Evolutionary conservation across 2,329 filamentous ascomycete species (phyloP), one percentile per base, ranked within the genome.

Genomic region (Trichophyton simii): DNA sequence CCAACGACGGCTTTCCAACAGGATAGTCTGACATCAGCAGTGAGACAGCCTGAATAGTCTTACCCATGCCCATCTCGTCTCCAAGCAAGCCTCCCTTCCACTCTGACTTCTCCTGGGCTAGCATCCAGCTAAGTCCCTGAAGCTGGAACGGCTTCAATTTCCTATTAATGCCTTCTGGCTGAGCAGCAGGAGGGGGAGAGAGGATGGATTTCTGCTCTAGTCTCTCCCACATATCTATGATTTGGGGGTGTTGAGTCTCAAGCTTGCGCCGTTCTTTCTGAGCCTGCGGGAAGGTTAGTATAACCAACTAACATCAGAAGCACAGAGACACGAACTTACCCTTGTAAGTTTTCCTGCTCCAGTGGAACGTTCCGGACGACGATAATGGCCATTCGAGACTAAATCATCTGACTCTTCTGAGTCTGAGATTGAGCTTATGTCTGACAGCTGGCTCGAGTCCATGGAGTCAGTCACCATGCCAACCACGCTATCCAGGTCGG

Each of bases 61-160:
- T 99, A 58, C 94, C 94, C 76, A 99, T 88, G 5, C 94, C 94
- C 94, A 99, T 99, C 75, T 99, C 94, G 68, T 99, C 94, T 63
- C 94, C 94, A 1, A 99, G 82, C 1, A 99, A 79, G 13, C 94
- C 94, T 18, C 94, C 94, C 69, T 86, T 89, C 82, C 91, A 97
- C 44, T 87, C 77, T 0, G 84, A 87, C 74, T 88, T 79, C 72
- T 99, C 94, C 81, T 97, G 95, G 61, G 82, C 86, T 63, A 82
- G 84, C 90, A 99, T 95, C 94, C 94, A 99, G 58, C 90, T 86
- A 44, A 99, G 79, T 3, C 94, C 94, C 74, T 96, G 88, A 3
- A 96, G 84, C 70, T 99, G 94, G 72, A 97, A 99, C 0, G 87
- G 86, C 73, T 99, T 96, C 65, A 99, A 80, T 61, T 86, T 86